Base-by-base conservation (phyloP, 768 basidiomycete genomes). In the Tricholoma sp. region DNA sequence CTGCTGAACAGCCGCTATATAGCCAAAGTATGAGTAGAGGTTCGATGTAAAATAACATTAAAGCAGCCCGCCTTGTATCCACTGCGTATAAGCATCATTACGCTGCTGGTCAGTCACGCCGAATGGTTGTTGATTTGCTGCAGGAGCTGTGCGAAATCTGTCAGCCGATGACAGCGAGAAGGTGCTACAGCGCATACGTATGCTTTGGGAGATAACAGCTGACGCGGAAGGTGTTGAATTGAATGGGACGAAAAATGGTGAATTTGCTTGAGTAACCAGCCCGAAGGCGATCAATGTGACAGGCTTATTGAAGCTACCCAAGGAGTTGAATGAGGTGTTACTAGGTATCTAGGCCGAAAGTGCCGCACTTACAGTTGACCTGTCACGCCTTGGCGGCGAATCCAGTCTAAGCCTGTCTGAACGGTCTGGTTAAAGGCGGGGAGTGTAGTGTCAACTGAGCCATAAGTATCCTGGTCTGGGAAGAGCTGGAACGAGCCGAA, bases 391-490 rank as follows among this genome's bases (percentile, higher is more conserved):
- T 88, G 84, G 7, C 63, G 62, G 22, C 64, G 63, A 52, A 88
- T 85, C 85, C 85, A 88, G 31, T 76, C 70, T 50, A 74, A 53
- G 27, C 85, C 86, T 18, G 64, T 66, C 58, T 81, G 69, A 35
- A 86, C 64, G 0, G 74, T 78, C 57, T 83, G 79, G 59, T 84
- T 78, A 69, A 80, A 83, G 9, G 77, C 61, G 43, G 79, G 69
- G 52, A 82, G 67, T 58, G 71, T 75, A 14, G 81, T 78, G 65
- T 85, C 82, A 24, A 67, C 63, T 21, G 75, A 57, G 29, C 71
- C 79, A 61, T 86, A 87, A 35, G 69, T 65, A 58, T 81, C 76
- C 66, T 88, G 87, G 63, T 89, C 85, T 18, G 87, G 86, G 77
- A 88, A 87, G 22, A 86, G 61, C 57, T 81, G 83, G 76, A 85